phyloP scores from a whole-genome alignment of 2,329 filamentous ascomycete species.

The Colletotrichum tropicicola region DNA sequence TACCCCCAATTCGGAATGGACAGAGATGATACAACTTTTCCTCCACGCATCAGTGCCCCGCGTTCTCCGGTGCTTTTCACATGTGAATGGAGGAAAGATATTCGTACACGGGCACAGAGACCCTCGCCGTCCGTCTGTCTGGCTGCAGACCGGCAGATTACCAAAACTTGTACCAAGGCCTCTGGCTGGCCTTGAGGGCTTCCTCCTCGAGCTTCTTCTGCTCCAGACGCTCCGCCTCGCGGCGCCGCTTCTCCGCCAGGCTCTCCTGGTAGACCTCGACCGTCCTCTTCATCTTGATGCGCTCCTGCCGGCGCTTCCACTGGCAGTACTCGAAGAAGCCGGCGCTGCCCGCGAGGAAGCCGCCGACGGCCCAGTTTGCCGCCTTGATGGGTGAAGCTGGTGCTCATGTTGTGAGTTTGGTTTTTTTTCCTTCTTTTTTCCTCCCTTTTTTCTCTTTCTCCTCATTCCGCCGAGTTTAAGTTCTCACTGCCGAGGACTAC shows the following conservation, averaged over 20 bases:
- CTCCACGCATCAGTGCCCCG: not conserved
- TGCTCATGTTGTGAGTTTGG: not conserved
- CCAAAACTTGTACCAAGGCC: constrained; percentile 67
- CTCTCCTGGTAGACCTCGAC: constrained; percentile 70
- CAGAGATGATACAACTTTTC: constrained; percentile 14
- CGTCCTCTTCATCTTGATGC: constrained; percentile 83
- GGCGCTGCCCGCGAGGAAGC: constrained; percentile 76
- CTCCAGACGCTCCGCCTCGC: constrained; percentile 51
- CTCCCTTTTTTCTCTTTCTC: too few species aligned
- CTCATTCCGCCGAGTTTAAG: too few species aligned
- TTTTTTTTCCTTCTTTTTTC: too few species aligned
- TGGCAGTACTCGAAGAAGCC: constrained; percentile 87
- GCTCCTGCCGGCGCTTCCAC: constrained; percentile 76
- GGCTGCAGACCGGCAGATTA: constrained; percentile 35
- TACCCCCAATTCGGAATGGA: constrained; percentile 22
- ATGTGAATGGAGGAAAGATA: not conserved
- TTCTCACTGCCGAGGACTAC: too few species aligned
- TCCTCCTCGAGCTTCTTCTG: constrained; percentile 40
- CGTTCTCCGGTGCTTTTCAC: too few species aligned
- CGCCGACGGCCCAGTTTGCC: constrained; percentile 86
- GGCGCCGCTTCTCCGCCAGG: constrained; percentile 49
- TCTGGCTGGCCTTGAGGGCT: constrained; percentile 41
- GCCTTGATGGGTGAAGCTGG: constrained; percentile 62
- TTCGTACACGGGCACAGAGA: not conserved
- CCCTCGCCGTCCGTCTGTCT: not conserved